Base-by-base conservation (phyloP, 257 asterid species). In the Gentiana macrophylla region DNA sequence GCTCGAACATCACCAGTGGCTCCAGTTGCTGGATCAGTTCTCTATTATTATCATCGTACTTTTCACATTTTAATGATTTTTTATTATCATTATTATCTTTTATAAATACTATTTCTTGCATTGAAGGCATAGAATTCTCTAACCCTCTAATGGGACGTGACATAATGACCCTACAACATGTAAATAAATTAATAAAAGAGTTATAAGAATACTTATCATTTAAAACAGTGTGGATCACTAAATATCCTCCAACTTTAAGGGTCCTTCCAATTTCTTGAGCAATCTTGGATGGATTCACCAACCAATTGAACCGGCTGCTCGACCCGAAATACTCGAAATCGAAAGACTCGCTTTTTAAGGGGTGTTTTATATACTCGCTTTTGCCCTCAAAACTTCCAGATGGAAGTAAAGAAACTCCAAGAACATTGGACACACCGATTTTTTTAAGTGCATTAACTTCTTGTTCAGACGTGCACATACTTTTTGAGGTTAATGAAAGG, bases 11-110 rank as follows among this genome's bases (percentile, higher is more conserved):
- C 13, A 77, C 68, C 36, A 80, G 12, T 6, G 78, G 78, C 74
- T 80, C 87, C 1, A 74, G 63, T 4, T 61, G 33, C 10, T 13
- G 6, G 47, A 80, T 65, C 47, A 80, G 37, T 7, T 59, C 53
- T 44, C 55, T 69, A 13, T 51, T 69, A 15, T 15, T 15, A 15
- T 15, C 24, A 15, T 15, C 24, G 6, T 64, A 11, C 75, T 83
- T 76, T 1, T 44, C 32, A 7, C 41, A 34, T 47, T 9, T 37
- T 32, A 12, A 34, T 37, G 35, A 8, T 37, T 49, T 24, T 5
- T 36, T 37, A 15, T n/a, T 9, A 12, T 37, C 15, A 34, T 61
- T 35, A 0, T 5, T 24, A 6, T 34, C 59, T 55, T 69, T 69
- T 43, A 43, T 53, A 46, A 69, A n/a, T 10, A 69, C 46, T 2